Percentiles rank a stretch among this genome's conserved stretches.
phyloP scores from a whole-genome alignment of 2,329 filamentous ascomycete genomes.

The Sporothrix pseudoabietina region DNA sequence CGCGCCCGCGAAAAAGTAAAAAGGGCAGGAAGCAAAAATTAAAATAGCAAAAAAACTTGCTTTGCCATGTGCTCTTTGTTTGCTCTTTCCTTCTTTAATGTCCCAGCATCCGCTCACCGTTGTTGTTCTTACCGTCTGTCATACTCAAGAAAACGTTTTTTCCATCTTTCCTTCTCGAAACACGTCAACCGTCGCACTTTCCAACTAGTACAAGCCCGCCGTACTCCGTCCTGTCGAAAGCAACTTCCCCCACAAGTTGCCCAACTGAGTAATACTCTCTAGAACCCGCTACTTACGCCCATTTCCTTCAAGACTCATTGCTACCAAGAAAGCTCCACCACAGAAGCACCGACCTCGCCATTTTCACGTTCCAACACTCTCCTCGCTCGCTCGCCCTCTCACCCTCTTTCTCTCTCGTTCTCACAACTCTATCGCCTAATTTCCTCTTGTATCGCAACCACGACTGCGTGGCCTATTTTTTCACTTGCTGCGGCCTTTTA shows the following conservation, averaged over 20 bases:
- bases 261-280: background rate
- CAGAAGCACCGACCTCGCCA: conserved; percentile 31
- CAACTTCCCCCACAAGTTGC: background rate
- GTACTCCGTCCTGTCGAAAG: background rate
- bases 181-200: background rate
- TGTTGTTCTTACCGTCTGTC: background rate
- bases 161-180: conserved; percentile 7
- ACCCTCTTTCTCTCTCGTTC: conserved; percentile 15
- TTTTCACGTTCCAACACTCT: conserved; percentile 22
- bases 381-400: background rate
- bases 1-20: background rate
- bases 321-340: conserved; percentile 23
- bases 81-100: background rate
- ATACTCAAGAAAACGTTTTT: background rate
- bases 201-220: background rate
- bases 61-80: background rate
- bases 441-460: conserved; percentile 6
- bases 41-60: background rate
- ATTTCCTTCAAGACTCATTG: conserved; percentile 11
- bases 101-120: background rate
- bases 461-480: background rate
- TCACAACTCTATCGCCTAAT: background rate
- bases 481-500: background rate
- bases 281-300: conserved; percentile 6
- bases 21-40: background rate